Conservation (phyloP, 805 yeast species). For the Wickerhamomyces bovis region DNA sequence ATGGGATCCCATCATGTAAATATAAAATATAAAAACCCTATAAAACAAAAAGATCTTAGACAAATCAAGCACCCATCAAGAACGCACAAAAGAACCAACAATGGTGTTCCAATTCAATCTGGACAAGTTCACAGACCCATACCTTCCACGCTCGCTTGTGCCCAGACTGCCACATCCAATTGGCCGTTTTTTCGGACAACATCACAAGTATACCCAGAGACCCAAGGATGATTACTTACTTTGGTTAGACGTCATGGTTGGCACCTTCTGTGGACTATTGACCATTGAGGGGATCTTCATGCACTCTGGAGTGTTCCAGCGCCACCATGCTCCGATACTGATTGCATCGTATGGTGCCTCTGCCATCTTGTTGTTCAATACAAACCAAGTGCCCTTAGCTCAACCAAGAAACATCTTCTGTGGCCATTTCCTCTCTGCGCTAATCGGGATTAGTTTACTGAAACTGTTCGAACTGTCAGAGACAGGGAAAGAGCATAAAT, state of each 20-base stretch:
- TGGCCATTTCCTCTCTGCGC: slow-evolving; percentile 49
- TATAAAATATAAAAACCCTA: too few species aligned
- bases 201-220: slow-evolving; percentile 21
- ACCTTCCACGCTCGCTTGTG: slow-evolving; percentile 20
- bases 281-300: slow-evolving; percentile 42
- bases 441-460: slow-evolving; percentile 48
- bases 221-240: slow-evolving; percentile 31
- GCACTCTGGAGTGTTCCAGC: slow-evolving; percentile 30
- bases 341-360: slow-evolving; percentile 58
- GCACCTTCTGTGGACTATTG: slow-evolving; percentile 41
- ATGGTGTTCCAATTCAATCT: slow-evolving; percentile 11
- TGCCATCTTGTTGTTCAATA: slow-evolving; percentile 53
- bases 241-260: slow-evolving; percentile 42
- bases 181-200: slow-evolving; percentile 36
- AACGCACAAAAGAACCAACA: not conserved
- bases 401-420: slow-evolving; percentile 56
- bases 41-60: too few species aligned
- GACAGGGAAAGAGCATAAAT: slow-evolving; percentile 40
- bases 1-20: too few species aligned
- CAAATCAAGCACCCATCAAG: too few species aligned
- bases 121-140: slow-evolving; percentile 15
- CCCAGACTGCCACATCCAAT: slow-evolving; percentile 30
- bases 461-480: slow-evolving; percentile 45
- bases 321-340: slow-evolving; percentile 39
- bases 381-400: slow-evolving; percentile 49